phyloP scores from a whole-genome alignment of 805 yeast genomes.

The Sugiyamaella lignohabitans region DNA sequence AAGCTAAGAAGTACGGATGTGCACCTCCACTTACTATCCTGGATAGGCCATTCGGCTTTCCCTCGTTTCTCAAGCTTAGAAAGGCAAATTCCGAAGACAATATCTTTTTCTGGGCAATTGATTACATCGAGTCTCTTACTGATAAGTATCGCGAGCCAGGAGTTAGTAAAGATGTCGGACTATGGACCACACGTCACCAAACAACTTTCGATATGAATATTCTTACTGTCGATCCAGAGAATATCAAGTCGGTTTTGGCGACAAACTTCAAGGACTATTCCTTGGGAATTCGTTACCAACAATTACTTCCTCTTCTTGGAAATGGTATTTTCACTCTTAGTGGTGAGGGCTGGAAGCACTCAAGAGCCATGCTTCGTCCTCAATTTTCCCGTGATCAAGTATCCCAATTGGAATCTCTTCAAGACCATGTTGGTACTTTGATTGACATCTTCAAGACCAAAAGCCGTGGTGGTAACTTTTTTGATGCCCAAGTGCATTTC shows the following conservation, averaged over 20 bases:
- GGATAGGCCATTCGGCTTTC: constrained; percentile 10
- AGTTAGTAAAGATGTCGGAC: not conserved
- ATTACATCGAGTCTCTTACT: not conserved
- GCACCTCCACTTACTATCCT: not conserved
- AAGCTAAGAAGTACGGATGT: constrained; percentile 10
- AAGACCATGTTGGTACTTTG: constrained; percentile 24
- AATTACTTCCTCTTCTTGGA: constrained; percentile 28
- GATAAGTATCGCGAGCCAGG: not conserved
- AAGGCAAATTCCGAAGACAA: constrained; percentile 2
- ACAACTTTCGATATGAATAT: constrained; percentile 8
- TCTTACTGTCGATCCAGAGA: constrained; percentile 24
- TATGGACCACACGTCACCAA: constrained; percentile 5
- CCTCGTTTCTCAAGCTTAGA: not conserved
- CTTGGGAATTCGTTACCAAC: constrained; percentile 25
- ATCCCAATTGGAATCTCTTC: constrained; percentile 23
- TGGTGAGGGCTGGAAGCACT: constrained; percentile 32
- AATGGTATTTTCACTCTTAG: constrained; percentile 33
- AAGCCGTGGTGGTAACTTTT: constrained; percentile 7
- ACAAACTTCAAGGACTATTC: constrained; percentile 27
- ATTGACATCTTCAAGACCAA: constrained; percentile 10
- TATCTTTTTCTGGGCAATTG: not conserved
- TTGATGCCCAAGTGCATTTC: constrained; percentile 26
- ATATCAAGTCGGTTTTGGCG: constrained; percentile 27
- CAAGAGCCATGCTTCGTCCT: constrained; percentile 33
- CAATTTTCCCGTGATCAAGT: constrained; percentile 31